Evolutionary conservation across 2,329 filamentous ascomycete species (phyloP), one percentile per base, ranked within the genome.

Genomic region (Endocalyx cinctus): DNA sequence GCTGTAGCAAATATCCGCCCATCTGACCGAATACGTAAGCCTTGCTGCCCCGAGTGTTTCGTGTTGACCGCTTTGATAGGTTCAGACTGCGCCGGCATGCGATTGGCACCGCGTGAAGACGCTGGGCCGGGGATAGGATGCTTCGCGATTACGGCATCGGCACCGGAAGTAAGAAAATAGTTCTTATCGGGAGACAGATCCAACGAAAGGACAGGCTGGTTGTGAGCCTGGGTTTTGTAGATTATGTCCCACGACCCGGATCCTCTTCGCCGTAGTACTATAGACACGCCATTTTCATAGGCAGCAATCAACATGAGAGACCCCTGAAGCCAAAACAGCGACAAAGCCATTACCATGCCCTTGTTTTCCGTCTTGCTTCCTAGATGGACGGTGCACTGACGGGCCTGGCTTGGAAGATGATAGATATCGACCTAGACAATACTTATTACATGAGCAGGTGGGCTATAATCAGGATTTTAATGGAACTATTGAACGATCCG

Each of bases 321-420:
- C 11, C 56, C 60, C 22, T 63, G 45, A 5, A 66, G 59, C 39
- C 73, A 63, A 37, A 84, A 70, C 4, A 90, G 58, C 7, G 70
- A 64, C 13, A 96, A 62, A 5, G 85, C 79, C 92, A 97, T 97
- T 25, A 87, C 79, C 89, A 97, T 97, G 35, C 86, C 87, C 51
- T 72, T 69, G 47, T 72, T 72, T 27, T 61, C 61, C 16, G 60
- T 41, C 58, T 19, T 69, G 53, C 27, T 66, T 66, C 40, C 47
- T 8, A 54, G 17, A 28, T 45, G 41, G 15, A 79, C 59, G 1
- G 71, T 73, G 45, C 82, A 77, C 13, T 79, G 65, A n/a, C 89
- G 75, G 17, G 61, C 68, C 51, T 89, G 82, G 3, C 76, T 78
- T 0, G 92, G 90, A 1, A 97, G 68, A 25, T 84, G 76, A 56